These are phyloP conservation scores for Rhynchosporium graminicola DNA, from an alignment of 2,329 filamentous ascomycete species.

Conservation along the genomic window DNA sequence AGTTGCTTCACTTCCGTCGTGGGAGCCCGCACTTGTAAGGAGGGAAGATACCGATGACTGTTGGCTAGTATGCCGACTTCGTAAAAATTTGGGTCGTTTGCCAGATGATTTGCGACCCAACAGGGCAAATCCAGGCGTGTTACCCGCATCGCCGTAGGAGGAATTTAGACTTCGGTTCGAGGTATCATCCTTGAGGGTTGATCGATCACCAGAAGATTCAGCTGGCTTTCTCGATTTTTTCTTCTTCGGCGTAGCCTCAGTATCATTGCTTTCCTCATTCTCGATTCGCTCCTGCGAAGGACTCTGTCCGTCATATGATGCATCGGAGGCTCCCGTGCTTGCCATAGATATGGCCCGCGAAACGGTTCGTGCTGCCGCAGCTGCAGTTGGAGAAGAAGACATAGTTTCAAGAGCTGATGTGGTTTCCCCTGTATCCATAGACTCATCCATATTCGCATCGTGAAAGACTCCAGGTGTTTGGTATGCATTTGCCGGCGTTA, in stretches of 20 bases:
- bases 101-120: constrained; percentile 42
- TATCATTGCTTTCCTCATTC: constrained; percentile 31
- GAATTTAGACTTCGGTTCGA: constrained; percentile 42
- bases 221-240: constrained; percentile 20
- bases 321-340: constrained; percentile 35
- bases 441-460: constrained; percentile 25
- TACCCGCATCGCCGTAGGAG: constrained; percentile 46
- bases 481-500: constrained; percentile 35
- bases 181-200: constrained; percentile 39
- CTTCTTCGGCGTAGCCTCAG: constrained; percentile 35
- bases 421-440: constrained; percentile 41
- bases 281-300: constrained; percentile 25
- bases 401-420: constrained; percentile 56
- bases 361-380: constrained; percentile 54
- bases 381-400: constrained; percentile 58
- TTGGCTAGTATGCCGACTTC: constrained; percentile 55
- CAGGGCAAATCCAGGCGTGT: constrained; percentile 50
- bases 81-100: constrained; percentile 58
- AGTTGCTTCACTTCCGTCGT: constrained; percentile 69
- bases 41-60: constrained; percentile 63
- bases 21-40: constrained; percentile 52
- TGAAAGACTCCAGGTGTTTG: constrained; percentile 31
- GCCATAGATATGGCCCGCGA: constrained; percentile 54
- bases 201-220: constrained; percentile 30
- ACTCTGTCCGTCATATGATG: constrained; percentile 18